phyloP scores from a whole-genome alignment of 140 eudicot species.

The Senecio squalidus region DNA sequence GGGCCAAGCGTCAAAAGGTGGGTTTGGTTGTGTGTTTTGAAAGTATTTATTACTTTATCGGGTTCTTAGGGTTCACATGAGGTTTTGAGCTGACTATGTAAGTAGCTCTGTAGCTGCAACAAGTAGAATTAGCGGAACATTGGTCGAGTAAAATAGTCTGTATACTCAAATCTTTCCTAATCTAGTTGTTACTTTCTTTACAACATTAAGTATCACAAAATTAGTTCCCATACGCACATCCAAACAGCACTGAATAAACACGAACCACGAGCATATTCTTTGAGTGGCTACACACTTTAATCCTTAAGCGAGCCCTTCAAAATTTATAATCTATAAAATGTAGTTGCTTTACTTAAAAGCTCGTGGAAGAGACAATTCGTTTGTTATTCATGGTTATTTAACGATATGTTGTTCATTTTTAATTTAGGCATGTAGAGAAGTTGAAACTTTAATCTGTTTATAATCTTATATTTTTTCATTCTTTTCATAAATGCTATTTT shows the following conservation, averaged over 20 bases:
- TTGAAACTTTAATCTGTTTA: background rate
- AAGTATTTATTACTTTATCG: background rate
- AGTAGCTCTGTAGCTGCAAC: background rate
- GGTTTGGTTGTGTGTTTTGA: background rate
- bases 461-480: background rate
- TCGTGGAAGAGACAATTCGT: background rate
- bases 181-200: background rate
- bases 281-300: background rate
- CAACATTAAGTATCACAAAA: background rate
- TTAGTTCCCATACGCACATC: background rate
- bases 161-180: background rate
- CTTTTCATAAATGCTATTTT: background rate
- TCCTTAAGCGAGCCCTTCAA: background rate
- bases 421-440: background rate
- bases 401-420: background rate
- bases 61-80: no score
- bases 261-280: background rate
- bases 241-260: background rate
- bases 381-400: constrained; percentile 2
- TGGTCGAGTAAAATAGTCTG: background rate
- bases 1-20: constrained; percentile 88
- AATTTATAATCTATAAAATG: background rate
- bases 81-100: no score
- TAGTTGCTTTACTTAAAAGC: background rate
- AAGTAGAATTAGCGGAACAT: background rate